Conservation (phyloP, 1,284 basidiomycete genomes). For the Coriolopsis trogii region DNA sequence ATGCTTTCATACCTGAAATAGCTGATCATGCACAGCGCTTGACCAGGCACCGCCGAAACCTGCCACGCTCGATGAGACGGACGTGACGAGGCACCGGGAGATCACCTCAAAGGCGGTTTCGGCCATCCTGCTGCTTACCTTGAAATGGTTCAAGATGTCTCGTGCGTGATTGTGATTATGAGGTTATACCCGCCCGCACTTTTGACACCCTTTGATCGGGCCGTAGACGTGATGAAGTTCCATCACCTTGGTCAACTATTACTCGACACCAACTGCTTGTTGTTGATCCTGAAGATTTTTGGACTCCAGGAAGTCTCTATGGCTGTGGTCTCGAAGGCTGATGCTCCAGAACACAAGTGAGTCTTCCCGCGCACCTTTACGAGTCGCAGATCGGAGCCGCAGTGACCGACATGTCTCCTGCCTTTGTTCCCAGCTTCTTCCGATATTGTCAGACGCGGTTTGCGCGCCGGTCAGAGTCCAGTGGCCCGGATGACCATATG, state of each 20-base stretch:
- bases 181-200: neutral
- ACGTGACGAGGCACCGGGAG: conserved; percentile 94
- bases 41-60: conserved; percentile 70
- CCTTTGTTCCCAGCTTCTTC: conserved; percentile 87
- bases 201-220: conserved; percentile 9
- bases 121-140: conserved; percentile 85
- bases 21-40: conserved; percentile 43
- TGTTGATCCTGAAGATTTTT: conserved; percentile 98
- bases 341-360: conserved; percentile 86
- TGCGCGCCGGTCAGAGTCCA: conserved; percentile 59
- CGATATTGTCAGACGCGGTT: conserved; percentile 86
- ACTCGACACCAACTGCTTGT: conserved; percentile 93
- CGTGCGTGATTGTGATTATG: conserved; percentile 55
- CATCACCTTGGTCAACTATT: conserved; percentile 95
- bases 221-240: conserved; percentile 94
- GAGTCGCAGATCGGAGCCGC: neutral
- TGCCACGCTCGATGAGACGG: conserved; percentile 91
- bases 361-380: conserved; percentile 31
- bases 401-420: conserved; percentile 42
- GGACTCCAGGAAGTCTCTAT: conserved; percentile 90
- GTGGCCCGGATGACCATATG: conserved; percentile 55
- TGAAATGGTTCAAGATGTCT: conserved; percentile 99
- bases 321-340: conserved; percentile 86
- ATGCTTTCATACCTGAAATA: conserved; percentile 6
- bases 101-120: conserved; percentile 98